Percentiles rank a stretch among this genome's conserved stretches.
These are phyloP conservation scores for Termitomyces sp. DNA, from an alignment of 1,284 basidiomycete species.

Conservation along the genomic window DNA sequence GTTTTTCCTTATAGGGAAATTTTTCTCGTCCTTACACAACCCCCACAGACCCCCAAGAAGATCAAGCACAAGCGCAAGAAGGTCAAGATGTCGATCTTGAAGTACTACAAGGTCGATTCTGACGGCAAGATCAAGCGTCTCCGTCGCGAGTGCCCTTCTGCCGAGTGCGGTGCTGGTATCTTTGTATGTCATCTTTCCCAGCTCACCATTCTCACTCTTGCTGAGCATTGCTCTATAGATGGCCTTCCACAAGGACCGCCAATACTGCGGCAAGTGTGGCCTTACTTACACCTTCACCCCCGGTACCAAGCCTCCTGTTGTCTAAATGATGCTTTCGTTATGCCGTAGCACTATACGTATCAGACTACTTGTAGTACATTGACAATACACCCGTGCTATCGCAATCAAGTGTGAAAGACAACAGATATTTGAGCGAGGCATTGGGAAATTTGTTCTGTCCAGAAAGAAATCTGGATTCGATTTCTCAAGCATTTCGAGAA, in stretches of 20 bases:
- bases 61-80: slow-evolving; percentile 99
- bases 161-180: slow-evolving; percentile 92
- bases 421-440: background rate
- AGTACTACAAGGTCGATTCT: slow-evolving; percentile 99
- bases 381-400: background rate
- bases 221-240: slow-evolving; percentile 44
- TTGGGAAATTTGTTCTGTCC: too few species aligned
- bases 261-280: slow-evolving; percentile 94
- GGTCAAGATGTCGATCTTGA: slow-evolving; percentile 99
- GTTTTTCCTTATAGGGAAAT: background rate
- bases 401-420: background rate
- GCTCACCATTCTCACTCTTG: background rate
- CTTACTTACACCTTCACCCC: slow-evolving; percentile 87
- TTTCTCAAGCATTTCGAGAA: too few species aligned
- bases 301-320: slow-evolving; percentile 68
- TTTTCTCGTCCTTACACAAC: background rate
- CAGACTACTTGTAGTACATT: background rate
- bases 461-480: too few species aligned
- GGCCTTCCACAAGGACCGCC: slow-evolving; percentile 93
- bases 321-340: slow-evolving; percentile 30
- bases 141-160: slow-evolving; percentile 89
- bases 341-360: background rate
- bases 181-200: slow-evolving; percentile 56
- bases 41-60: slow-evolving; percentile 92
- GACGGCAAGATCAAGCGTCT: slow-evolving; percentile 99